Evolutionary conservation across 1,284 basidiomycete genomes (phyloP), one percentile per base, ranked within the genome.

Genomic region (Ceratobasidium sp.): DNA sequence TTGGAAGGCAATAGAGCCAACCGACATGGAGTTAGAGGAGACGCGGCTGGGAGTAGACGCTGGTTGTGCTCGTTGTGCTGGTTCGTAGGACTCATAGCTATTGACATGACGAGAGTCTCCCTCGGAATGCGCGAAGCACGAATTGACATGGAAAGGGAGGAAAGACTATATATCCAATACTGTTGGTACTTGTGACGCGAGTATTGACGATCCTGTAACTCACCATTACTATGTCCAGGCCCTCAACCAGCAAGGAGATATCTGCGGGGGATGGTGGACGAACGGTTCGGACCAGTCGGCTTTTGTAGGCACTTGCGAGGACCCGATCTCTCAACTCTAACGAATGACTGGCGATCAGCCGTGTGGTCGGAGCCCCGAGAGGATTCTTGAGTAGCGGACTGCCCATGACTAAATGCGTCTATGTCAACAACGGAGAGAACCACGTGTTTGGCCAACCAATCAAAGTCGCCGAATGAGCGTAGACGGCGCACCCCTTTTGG

Each of bases 311-410:
- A 39, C 56, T 12, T n/a, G 20, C 63, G 58, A 64, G 73, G 73
- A 55, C 63, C 51, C 10, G 40, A 18, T 6, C 73, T 61, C 46
- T 61, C 58, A 66, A 53, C 40, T 23, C 44, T 44, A 28, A 33
- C 72, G 55, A 66, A 75, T 75, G 49, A 66, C 72, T 75, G 72
- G n/a, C 20, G 72, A 75, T 75, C 72, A 75, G 60, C 26, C 64
- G 63, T 75, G 72, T 39, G 12, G 39, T 42, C 72, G 60, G 73
- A 60, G 63, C 12, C 64, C 73, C 73, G 73, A 77, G 51, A 53
- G n/a, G 64, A 77, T 77, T 66, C 60, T 33, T 20, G 51, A 66
- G 46, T 18, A 40, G 46, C 6, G 51, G 26, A 66, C 39, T 44
- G 53, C 53, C 42, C 20, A 55, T 77, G 63, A 77, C 63, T n/a